Conservation (phyloP, 2,329 filamentous ascomycete genomes). For the Alternaria angustiovoidea region DNA sequence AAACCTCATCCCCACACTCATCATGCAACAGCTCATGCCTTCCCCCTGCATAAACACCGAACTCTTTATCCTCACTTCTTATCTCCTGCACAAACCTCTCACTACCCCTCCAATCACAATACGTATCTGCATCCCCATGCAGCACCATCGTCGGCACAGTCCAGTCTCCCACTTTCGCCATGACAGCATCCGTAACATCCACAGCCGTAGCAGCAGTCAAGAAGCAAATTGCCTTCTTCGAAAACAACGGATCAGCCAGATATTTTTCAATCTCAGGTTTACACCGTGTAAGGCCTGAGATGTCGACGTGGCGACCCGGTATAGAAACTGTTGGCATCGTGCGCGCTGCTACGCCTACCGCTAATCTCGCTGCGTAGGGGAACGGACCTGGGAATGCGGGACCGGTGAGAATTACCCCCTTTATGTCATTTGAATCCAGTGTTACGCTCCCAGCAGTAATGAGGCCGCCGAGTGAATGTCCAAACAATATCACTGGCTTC, state of each 20-base stretch:
- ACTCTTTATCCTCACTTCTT: constrained; percentile 1
- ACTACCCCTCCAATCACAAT: constrained; percentile 15
- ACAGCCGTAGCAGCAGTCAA: constrained; percentile 12
- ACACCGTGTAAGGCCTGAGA: not conserved
- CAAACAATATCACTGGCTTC: not conserved
- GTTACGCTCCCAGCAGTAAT: not conserved
- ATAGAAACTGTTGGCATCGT: not conserved
- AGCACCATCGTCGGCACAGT: constrained; percentile 11
- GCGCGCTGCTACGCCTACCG: not conserved
- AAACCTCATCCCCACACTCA: constrained; percentile 9
- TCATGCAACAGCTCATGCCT: constrained; percentile 18
- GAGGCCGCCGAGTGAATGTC: not conserved
- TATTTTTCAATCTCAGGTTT: not conserved
- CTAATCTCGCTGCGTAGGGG: not conserved
- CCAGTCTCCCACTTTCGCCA: not conserved
- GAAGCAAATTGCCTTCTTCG: constrained; percentile 6
- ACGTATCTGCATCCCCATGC: constrained; percentile 14
- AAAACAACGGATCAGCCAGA: not conserved
- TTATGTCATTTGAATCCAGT: accelerated
- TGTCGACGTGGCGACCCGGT: not conserved
- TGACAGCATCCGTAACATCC: constrained; percentile 7
- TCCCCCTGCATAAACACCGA: constrained; percentile 10
- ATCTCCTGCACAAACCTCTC: constrained; percentile 8
- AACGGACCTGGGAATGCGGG: not conserved
- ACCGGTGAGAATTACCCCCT: not conserved